Conservation (phyloP, 1,139 yeast species). For the Nakaseomyces delphensis region DNA sequence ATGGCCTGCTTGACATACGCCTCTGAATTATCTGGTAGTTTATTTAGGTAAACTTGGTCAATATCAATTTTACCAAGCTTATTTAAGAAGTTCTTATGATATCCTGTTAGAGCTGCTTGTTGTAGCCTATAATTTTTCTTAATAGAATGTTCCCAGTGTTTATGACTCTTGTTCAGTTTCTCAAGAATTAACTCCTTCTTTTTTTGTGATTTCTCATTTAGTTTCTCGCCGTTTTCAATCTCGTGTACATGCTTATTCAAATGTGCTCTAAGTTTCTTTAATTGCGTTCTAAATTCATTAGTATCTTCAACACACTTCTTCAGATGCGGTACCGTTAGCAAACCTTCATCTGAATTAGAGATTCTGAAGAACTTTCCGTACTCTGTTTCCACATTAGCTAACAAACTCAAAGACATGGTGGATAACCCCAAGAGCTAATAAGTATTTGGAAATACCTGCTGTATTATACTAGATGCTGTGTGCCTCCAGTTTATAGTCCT, state of each 20-base stretch:
- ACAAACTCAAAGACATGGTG: background rate
- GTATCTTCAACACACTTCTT: conserved; percentile 18
- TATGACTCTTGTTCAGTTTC: conserved; percentile 23
- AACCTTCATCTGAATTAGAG: background rate
- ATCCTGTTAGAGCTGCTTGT: conserved; percentile 25
- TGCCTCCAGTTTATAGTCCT: too few species aligned
- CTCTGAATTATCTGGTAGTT: conserved; percentile 24
- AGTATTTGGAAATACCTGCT: too few species aligned
- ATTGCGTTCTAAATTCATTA: conserved; percentile 26
- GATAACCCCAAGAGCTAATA: background rate
- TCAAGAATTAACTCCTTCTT: conserved; percentile 25
- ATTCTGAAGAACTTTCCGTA: background rate
- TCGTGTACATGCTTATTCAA: conserved; percentile 26
- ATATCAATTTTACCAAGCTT: conserved; percentile 33
- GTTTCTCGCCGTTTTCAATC: conserved; percentile 10
- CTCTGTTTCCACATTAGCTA: background rate
- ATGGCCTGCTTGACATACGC: conserved; percentile 22
- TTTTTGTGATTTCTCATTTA: conserved; percentile 14
- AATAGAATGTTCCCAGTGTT: conserved; percentile 28
- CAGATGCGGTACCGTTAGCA: background rate
- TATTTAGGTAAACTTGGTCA: conserved; percentile 35
- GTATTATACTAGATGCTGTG: too few species aligned
- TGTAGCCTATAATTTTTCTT: conserved; percentile 27
- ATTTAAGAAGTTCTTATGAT: conserved; percentile 30
- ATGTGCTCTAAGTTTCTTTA: conserved; percentile 29